Evolutionary conservation across 148 eudicot species (phyloP), one percentile per base, ranked within the genome.

Genomic region (Vaccinium corymbosum): DNA sequence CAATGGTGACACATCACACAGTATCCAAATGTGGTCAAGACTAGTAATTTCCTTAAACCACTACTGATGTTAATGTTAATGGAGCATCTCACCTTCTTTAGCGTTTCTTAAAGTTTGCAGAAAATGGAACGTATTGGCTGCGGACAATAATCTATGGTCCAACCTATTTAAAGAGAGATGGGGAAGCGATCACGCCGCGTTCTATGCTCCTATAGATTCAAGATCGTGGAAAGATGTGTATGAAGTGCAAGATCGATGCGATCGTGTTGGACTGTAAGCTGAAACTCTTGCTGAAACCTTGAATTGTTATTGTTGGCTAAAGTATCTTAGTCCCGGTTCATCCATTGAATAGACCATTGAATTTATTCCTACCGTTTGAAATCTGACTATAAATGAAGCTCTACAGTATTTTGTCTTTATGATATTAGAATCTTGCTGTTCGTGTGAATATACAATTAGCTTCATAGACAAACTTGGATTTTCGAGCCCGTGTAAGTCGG

Each of bases 261-360:
- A 93, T 86, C 94, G 98, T 64, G 86, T 90, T 17, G 98, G 98
- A 89, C 79, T 93, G 98, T 95, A 88, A 95, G 95, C 88, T 74
- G 46, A 38, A 57, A 46, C 14, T 46, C 56, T 12, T 57, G 17
- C 53, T 68, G 46, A 13, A 66, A 51, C 20, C 72, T 25, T 52
- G 50, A 4, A 4, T 25, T 15, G 52, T 5, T 55, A 35, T 27
- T n/a, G 20, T 78, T 79, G 20, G 17, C 2, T 29, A 27, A 25
- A 61, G 22, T 38, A 56, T 29, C 64, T 78, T 75, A 27, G 8
- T 50, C 56, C 70, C 38, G 25, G 29, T 7, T 59, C 35, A 16
- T n/a, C 11, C 76, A 81, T n/a, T 15, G 19, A 64, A 22, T 49
- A 22, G 46, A 25, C 14, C 32, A 64, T 32, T 29, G 55, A 48